Evolutionary conservation across 2,329 filamentous ascomycete species (phyloP).

Genomic region (Paecilomyces sp.): DNA sequence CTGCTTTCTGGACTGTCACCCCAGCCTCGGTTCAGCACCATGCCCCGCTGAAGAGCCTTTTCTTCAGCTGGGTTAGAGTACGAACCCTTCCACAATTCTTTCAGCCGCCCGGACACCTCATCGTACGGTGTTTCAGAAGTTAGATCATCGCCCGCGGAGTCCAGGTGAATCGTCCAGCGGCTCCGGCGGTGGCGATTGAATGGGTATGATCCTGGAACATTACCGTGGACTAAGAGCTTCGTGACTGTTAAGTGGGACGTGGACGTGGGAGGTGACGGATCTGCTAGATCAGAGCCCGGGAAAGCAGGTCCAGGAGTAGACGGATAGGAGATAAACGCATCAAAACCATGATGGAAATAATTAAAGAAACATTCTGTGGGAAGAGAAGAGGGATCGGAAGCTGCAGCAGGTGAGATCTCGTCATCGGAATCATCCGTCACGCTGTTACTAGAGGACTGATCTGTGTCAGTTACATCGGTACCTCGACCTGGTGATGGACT

Average conservation of each 20-base stretch:
- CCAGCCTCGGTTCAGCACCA: slow-evolving; percentile 88
- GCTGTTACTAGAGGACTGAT: slow-evolving; percentile 67
- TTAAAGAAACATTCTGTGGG: slow-evolving; percentile 74
- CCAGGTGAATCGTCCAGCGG: slow-evolving; percentile 67
- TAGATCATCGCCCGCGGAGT: slow-evolving; percentile 39
- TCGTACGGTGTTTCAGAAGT: slow-evolving; percentile 72
- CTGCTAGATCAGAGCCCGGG: slow-evolving; percentile 40
- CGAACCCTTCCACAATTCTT: slow-evolving; percentile 61
- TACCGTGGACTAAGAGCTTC: slow-evolving; percentile 89
- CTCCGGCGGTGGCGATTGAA: slow-evolving; percentile 92
- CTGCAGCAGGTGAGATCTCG: slow-evolving; percentile 48
- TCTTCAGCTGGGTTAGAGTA: slow-evolving; percentile 53
- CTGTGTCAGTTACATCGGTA: slow-evolving; percentile 55
- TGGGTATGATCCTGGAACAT: slow-evolving; percentile 90
- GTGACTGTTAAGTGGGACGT: slow-evolving; percentile 70
- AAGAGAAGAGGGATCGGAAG: slow-evolving; percentile 52
- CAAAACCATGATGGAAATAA: slow-evolving; percentile 93
- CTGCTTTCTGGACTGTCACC: slow-evolving; percentile 87
- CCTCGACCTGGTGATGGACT: slow-evolving; percentile 28
- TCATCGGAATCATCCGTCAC: slow-evolving; percentile 61
- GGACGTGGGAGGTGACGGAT: slow-evolving; percentile 20
- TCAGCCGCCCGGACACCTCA: slow-evolving; percentile 63
- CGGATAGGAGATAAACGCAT: slow-evolving; percentile 80
- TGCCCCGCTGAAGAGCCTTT: slow-evolving; percentile 50
- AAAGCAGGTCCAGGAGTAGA: slow-evolving; percentile 58